Base-by-base conservation (phyloP, 2,329 filamentous ascomycete species). In the Xylariaceae sp. region DNA sequence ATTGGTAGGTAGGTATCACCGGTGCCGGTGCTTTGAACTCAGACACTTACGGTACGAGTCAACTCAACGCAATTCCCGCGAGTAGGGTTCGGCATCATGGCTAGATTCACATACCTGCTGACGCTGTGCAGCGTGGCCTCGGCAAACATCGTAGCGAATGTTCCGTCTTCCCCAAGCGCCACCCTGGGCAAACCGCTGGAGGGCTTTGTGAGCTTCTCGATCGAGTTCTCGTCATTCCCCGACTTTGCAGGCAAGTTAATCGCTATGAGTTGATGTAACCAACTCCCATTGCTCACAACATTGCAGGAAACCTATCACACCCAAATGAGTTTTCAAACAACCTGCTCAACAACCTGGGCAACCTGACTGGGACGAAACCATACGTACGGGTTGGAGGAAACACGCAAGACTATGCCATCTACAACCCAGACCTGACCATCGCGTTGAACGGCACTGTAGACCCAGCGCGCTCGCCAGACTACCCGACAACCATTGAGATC, bases 341-440 rank as follows among this genome's bases (percentile, higher is more conserved):
- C 46, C 72, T 86, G 6, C 68, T 86, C 22, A 74, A 77, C 30
- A 85, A 84, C 53, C 61, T 86, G 18, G 78, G 72, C 1, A 65
- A 73, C n/a, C 63, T 84, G 3, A 73, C 72, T 13, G 81, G 81
- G 8, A 74, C 72, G 6, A 83, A 82, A 57, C 83, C 83, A 1
- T 75, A 80, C 60, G 79, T 86, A 51, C 74, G 83, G 15, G 81
- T 86, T 1, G 83, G 84, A 3, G 84, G 83, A n/a, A 86, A 85
- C 61, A 85, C 83, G 0, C 83, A 86, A 67, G 83, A 86, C 69
- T 84, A 80, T 58, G 80, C 81, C 5, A 71, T 86, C 36, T 86
- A 81, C 67, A 76, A 85, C 58, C 68, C 74, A 1, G 75, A 74
- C 3, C 75, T 83, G 5, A 65, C 72, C 1, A 70, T 71, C 6